Evolutionary conservation across 352 stramenopile species (phyloP).

Genomic region (Phytopythium ostracodes): DNA sequence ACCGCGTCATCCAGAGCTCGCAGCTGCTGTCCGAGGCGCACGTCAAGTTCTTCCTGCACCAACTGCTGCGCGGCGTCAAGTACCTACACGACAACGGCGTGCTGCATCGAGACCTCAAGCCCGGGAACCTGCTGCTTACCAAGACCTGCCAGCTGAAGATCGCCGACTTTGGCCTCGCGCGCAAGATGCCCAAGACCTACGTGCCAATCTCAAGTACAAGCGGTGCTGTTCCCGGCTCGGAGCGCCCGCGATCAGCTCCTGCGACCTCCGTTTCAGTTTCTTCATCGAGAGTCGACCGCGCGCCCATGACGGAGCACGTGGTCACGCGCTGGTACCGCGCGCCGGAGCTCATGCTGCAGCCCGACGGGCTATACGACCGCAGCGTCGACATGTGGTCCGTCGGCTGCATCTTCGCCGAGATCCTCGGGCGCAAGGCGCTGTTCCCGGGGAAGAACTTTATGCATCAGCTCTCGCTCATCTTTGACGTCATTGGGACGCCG

Average conservation of each 20-base stretch:
- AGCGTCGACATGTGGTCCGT: slow-evolving; percentile 92
- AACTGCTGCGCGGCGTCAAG: slow-evolving; percentile 85
- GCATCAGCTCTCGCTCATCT: slow-evolving; percentile 76
- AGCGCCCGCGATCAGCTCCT: slow-evolving; percentile 49
- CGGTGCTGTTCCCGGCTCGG: not conserved
- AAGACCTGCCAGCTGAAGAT: slow-evolving; percentile 82
- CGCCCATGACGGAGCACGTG: slow-evolving; percentile 79
- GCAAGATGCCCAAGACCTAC: slow-evolving; percentile 38
- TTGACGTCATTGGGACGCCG: slow-evolving; percentile 68
- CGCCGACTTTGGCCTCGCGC: slow-evolving; percentile 69
- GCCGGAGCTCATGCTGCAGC: slow-evolving; percentile 90
- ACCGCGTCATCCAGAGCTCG: slow-evolving; percentile 84
- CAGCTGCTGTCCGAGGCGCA: slow-evolving; percentile 68
- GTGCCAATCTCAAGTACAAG: not conserved
- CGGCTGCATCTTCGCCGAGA: slow-evolving; percentile 80
- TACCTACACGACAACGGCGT: slow-evolving; percentile 76
- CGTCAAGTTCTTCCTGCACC: slow-evolving; percentile 91
- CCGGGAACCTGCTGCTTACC: slow-evolving; percentile 75
- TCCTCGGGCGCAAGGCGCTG: slow-evolving; percentile 65
- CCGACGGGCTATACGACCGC: slow-evolving; percentile 81
- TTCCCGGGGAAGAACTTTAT: slow-evolving; percentile 82
- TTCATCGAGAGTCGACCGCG: slow-evolving; percentile 14
- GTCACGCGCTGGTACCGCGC: slow-evolving; percentile 90
- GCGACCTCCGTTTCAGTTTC: slow-evolving; percentile 16
- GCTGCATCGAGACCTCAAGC: slow-evolving; percentile 80